These are phyloP conservation scores for Wickerhamomyces xylosicus DNA, from an alignment of 805 yeast species.

Conservation along the genomic window DNA sequence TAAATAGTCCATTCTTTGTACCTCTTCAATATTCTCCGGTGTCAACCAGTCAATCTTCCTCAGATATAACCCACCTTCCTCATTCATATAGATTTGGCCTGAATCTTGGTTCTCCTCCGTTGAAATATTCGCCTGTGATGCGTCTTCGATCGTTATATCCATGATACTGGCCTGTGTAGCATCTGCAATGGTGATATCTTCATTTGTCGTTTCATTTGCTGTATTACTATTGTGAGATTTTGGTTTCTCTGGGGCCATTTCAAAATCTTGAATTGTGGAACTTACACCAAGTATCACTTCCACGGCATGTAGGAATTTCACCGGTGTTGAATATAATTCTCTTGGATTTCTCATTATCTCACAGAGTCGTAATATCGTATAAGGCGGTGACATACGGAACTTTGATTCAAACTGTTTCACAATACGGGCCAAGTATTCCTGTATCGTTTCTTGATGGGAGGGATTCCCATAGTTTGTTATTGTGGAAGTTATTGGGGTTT, in stretches of 20 bases:
- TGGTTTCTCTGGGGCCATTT: not conserved
- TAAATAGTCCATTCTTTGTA: slow-evolving; percentile 13
- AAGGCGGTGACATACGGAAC: slow-evolving; percentile 27
- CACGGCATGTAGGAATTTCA: slow-evolving; percentile 36
- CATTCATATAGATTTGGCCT: not conserved
- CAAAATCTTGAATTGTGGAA: slow-evolving; percentile 9
- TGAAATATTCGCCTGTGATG: slow-evolving; percentile 10
- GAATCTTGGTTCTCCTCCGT: not conserved
- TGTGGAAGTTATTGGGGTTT: no score
- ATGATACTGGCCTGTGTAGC: not conserved
- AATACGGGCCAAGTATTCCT: not conserved
- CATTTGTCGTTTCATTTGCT: not conserved
- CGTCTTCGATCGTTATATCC: slow-evolving; percentile 10
- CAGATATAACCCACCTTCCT: slow-evolving; percentile 2
- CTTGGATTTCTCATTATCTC: slow-evolving; percentile 30
- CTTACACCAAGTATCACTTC: slow-evolving; percentile 15
- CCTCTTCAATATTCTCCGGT: slow-evolving; percentile 11
- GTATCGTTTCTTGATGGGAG: no score
- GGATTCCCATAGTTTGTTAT: no score
- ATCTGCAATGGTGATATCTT: not conserved
- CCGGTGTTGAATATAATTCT: slow-evolving; percentile 24
- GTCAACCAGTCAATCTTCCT: slow-evolving; percentile 19
- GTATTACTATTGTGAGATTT: not conserved
- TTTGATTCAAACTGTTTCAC: slow-evolving; percentile 4
- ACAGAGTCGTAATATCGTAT: slow-evolving; percentile 36